phyloP scores from a whole-genome alignment of 495 filamentous ascomycete species.

The Daldinia grandis region DNA sequence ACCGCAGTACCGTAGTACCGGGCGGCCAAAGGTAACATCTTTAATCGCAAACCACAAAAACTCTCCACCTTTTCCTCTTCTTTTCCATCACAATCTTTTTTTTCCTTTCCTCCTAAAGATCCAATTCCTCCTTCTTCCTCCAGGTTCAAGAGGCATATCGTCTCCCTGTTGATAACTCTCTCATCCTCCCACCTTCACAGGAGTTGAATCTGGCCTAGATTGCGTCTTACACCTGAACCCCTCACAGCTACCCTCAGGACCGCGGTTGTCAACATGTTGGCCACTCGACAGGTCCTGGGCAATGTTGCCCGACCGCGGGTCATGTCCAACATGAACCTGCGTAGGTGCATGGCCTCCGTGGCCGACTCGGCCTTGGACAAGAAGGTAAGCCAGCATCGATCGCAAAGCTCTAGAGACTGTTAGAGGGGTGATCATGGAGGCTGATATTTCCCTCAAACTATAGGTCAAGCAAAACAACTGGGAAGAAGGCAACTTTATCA shows the following conservation, averaged over 20 bases:
- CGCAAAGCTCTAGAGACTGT: constrained; percentile 11
- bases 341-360: constrained; percentile 63
- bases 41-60: constrained; percentile 46
- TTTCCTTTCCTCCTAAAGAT: constrained; percentile 27
- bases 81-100: constrained; percentile 36
- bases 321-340: constrained; percentile 57
- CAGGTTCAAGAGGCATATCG: constrained; percentile 32
- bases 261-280: constrained; percentile 60
- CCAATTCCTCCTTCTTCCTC: constrained; percentile 23
- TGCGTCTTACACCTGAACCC: constrained; percentile 34
- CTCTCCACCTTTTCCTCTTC: constrained; percentile 45
- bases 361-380: constrained; percentile 61
- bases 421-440: constrained; percentile 20
- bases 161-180: constrained; percentile 12
- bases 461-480: constrained; percentile 66
- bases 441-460: constrained; percentile 44
- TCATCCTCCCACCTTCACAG: constrained; percentile 8
- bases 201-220: constrained; percentile 26
- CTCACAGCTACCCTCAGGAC: constrained; percentile 42
- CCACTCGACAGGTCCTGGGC: constrained; percentile 63
- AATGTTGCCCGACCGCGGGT: constrained; percentile 60
- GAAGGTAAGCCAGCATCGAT: constrained; percentile 51
- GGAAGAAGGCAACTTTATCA: constrained; percentile 66
- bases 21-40: constrained; percentile 28
- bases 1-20: constrained; percentile 38